These are phyloP conservation scores for Ramalina peruviana DNA, from an alignment of 495 filamentous ascomycete genomes.

Conservation along the genomic window DNA sequence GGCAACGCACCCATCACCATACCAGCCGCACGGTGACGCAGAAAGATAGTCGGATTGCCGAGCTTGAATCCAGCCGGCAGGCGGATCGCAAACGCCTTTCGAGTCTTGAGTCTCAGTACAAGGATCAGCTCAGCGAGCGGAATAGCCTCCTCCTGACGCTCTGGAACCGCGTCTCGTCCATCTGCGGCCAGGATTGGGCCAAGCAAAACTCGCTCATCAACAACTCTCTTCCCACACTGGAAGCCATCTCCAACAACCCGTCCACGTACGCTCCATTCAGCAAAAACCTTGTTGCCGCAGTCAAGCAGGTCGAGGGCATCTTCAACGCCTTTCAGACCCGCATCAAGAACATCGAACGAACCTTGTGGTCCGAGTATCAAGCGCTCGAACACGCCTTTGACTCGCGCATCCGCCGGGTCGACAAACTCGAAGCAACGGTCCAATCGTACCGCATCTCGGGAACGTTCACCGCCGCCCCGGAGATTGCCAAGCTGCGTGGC, in stretches of 20 bases:
- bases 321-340: conserved; percentile 67
- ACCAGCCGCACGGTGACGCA: conserved; percentile 68
- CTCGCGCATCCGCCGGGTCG: conserved; percentile 68
- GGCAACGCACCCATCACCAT: conserved; percentile 73
- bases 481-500: conserved; percentile 58
- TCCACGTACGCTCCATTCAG: conserved; percentile 62
- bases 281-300: conserved; percentile 72
- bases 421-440: conserved; percentile 66
- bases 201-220: conserved; percentile 81
- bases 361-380: conserved; percentile 82
- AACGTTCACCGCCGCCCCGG: conserved; percentile 30
- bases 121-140: conserved; percentile 77
- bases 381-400: conserved; percentile 70
- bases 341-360: conserved; percentile 71
- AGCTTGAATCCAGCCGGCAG: conserved; percentile 61
- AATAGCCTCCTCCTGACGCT: conserved; percentile 73
- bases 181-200: conserved; percentile 87
- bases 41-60: conserved; percentile 68
- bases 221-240: conserved; percentile 67
- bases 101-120: conserved; percentile 60
- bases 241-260: conserved; percentile 60
- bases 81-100: conserved; percentile 62
- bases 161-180: conserved; percentile 73
- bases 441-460: conserved; percentile 29
- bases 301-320: conserved; percentile 77